These are phyloP conservation scores for Aphanomyces euteiches DNA, from an alignment of 352 stramenopile genomes.

Conservation along the genomic window DNA sequence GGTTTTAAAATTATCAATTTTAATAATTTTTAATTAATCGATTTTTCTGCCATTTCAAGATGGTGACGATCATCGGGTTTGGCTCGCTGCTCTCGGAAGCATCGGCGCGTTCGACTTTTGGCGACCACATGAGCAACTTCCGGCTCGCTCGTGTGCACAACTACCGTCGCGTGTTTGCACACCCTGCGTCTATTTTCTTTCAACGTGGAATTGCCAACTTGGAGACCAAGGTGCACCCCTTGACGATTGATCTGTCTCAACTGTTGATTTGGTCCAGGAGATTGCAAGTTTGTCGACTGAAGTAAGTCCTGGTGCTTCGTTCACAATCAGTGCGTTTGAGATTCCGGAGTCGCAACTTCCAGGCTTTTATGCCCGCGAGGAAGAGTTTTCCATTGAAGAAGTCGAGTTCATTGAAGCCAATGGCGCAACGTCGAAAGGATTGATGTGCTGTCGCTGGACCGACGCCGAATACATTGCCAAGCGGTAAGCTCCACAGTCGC, in stretches of 20 bases:
- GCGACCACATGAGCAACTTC: constrained; percentile 81
- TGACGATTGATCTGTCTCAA: not conserved
- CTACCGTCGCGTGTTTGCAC: constrained; percentile 88
- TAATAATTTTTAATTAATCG: not conserved
- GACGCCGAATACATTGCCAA: constrained; percentile 81
- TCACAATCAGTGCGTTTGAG: constrained; percentile 73
- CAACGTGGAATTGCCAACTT: constrained; percentile 84
- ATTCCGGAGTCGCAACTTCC: constrained; percentile 51
- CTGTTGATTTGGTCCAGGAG: constrained; percentile 44
- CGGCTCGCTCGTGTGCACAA: constrained; percentile 74
- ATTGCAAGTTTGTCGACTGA: constrained; percentile 86
- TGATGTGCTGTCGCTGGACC: constrained; percentile 85
- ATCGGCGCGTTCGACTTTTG: constrained; percentile 86
- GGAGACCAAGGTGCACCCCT: constrained; percentile 58
- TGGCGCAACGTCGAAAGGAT: constrained; percentile 39
- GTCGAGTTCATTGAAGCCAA: constrained; percentile 72
- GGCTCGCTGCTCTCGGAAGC: constrained; percentile 87
- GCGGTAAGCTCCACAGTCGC: constrained; percentile 34
- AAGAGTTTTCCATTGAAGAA: constrained; percentile 84
- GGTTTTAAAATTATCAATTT: not conserved
- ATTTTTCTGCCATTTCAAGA: constrained; percentile 13
- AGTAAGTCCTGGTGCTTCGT: constrained; percentile 45
- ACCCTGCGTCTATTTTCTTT: constrained; percentile 93
- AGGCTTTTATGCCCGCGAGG: constrained; percentile 79
- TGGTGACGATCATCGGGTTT: constrained; percentile 86